Conservation (phyloP, 805 yeast species). For the Spencermartinsiella europaea region DNA sequence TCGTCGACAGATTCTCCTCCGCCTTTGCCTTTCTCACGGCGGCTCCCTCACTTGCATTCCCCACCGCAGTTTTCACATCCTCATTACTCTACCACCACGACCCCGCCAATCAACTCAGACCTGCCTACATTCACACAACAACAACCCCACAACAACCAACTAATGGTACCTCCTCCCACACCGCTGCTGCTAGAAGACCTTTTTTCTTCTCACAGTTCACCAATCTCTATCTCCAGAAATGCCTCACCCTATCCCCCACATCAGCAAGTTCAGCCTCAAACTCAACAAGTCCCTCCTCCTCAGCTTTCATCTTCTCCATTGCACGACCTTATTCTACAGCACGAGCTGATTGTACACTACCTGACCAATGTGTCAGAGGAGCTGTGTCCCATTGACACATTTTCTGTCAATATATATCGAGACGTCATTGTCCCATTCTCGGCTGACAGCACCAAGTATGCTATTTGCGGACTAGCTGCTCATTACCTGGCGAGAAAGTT, state of each 20-base stretch:
- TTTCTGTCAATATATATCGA: slow-evolving; percentile 9
- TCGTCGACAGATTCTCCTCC: background rate
- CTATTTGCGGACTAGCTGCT: slow-evolving; percentile 18
- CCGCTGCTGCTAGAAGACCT: background rate
- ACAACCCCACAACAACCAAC: background rate
- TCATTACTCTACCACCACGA: too few relatives aligned
- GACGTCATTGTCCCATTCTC: slow-evolving; percentile 12
- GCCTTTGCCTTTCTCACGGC: too few relatives aligned
- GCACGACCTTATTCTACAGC: slow-evolving; percentile 2
- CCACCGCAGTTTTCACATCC: background rate
- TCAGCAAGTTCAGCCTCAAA: too few relatives aligned
- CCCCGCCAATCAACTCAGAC: background rate
- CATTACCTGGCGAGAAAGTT: slow-evolving; percentile 4
- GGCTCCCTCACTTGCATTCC: too few relatives aligned
- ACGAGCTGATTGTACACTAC: slow-evolving; percentile 11
- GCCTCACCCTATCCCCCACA: background rate
- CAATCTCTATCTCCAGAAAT: background rate
- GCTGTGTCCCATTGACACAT: slow-evolving; percentile 9
- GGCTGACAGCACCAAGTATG: slow-evolving; percentile 10
- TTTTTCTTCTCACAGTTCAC: background rate
- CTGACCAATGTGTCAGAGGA: slow-evolving; percentile 7
- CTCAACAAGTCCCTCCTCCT: too few relatives aligned
- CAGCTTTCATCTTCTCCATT: background rate
- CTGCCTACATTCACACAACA: background rate
- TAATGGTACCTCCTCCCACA: background rate